Evolutionary conservation across 768 basidiomycete genomes (phyloP).

Genomic region (Rhodotorula graminis): DNA sequence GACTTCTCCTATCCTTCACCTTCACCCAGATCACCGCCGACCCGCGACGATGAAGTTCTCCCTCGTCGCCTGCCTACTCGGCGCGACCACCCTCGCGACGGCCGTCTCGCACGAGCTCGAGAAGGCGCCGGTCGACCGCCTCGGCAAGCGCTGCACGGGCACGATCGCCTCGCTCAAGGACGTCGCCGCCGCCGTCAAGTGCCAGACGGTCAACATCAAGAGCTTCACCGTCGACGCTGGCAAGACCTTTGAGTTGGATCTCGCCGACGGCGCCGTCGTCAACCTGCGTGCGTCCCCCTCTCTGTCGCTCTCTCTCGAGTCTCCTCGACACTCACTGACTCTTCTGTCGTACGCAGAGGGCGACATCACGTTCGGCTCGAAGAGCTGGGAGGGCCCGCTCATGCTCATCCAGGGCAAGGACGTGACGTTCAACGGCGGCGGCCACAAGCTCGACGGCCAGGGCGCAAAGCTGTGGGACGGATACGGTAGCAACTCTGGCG

Average conservation of each 20-base stretch:
- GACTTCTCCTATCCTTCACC: background rate
- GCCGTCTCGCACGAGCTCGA: background rate
- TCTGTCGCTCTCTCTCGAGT: too few relatives aligned
- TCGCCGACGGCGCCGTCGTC: background rate
- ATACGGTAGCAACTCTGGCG: slow-evolving; percentile 3
- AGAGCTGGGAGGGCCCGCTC: slow-evolving; percentile 7
- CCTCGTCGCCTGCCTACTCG: background rate
- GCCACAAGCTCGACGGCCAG: background rate
- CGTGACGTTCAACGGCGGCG: background rate
- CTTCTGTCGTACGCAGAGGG: background rate
- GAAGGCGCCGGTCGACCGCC: background rate
- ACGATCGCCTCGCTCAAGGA: background rate
- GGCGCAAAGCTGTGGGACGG: slow-evolving; percentile 7
- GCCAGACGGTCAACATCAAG: slow-evolving; percentile 2
- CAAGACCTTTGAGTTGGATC: background rate
- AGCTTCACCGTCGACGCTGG: slow-evolving; percentile 2
- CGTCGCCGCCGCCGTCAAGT: background rate
- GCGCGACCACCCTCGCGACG: background rate
- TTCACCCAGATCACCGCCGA: background rate
- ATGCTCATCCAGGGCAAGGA: background rate
- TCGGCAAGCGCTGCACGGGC: background rate
- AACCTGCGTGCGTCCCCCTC: background rate
- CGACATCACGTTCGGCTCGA: slow-evolving; percentile 7
- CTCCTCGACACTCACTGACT: background rate
- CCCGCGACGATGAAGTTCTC: background rate